phyloP scores from a whole-genome alignment of 371 early-diverging fungal species.

The Vairimorpha necatrix region DNA sequence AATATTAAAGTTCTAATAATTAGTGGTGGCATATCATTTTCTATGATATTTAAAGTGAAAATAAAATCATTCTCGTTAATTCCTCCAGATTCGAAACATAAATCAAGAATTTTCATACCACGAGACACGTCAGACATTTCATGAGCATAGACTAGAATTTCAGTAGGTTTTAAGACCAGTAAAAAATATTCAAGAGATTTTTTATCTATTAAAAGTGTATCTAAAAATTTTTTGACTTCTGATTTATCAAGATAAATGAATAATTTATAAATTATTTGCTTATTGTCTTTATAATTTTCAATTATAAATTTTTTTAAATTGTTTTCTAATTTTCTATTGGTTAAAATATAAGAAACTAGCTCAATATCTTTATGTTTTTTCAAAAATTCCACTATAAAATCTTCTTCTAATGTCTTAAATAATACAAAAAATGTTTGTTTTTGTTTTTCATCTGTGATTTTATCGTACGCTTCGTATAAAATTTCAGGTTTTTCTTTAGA shows the following conservation, averaged over 20 bases:
- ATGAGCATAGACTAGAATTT: constrained; percentile 31
- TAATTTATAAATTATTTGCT: constrained; percentile 19
- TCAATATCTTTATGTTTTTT: background rate
- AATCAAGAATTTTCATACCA: constrained; percentile 21
- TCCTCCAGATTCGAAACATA: constrained; percentile 18
- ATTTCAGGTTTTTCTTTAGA: constrained; percentile 5
- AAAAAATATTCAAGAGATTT: constrained; percentile 31
- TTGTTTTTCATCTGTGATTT: background rate
- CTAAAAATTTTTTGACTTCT: constrained; percentile 8
- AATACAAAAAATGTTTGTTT: constrained; percentile 1
- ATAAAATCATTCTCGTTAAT: constrained; percentile 40
- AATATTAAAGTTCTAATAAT: constrained; percentile 37
- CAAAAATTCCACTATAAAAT: constrained; percentile 10
- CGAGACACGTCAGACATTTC: constrained; percentile 6
- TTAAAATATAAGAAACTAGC: constrained; percentile 5
- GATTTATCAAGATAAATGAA: constrained; percentile 31
- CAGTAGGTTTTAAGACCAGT: constrained; percentile 18
- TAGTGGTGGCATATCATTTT: constrained; percentile 30
- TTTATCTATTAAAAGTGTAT: constrained; percentile 16
- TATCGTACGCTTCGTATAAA: background rate
- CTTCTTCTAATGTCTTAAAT: constrained; percentile 16
- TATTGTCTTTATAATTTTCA: background rate
- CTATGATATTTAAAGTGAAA: constrained; percentile 21
- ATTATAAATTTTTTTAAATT: constrained; percentile 18
- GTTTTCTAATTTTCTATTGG: constrained; percentile 16